phyloP scores from a whole-genome alignment of 2,329 filamentous ascomycete genomes.

The Neobulgaria alba region DNA sequence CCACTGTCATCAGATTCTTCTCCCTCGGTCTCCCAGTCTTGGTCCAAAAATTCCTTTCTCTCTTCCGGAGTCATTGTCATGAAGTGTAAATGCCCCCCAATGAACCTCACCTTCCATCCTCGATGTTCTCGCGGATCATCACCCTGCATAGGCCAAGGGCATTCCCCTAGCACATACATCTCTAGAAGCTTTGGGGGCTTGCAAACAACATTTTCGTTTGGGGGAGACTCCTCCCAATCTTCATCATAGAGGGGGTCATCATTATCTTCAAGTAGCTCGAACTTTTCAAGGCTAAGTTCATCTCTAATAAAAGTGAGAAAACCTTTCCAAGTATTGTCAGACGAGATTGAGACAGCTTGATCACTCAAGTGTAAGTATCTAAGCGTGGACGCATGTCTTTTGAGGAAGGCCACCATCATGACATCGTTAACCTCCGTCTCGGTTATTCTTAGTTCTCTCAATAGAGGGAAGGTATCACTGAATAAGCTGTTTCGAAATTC shows the following conservation, averaged over 20 bases:
- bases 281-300: neutral
- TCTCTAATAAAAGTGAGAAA: slow-evolving; percentile 1
- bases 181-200: neutral
- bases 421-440: neutral
- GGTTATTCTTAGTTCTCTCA: neutral
- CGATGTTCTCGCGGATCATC: neutral
- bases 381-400: neutral
- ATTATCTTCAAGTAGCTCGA: neutral
- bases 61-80: neutral
- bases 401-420: neutral
- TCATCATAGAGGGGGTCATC: neutral
- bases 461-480: neutral
- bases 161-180: neutral
- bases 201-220: neutral
- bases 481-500: neutral
- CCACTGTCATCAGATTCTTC: neutral
- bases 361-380: neutral
- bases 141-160: slow-evolving; percentile 1
- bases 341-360: neutral
- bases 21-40: slow-evolving; percentile 2
- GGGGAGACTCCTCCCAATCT: neutral
- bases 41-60: neutral
- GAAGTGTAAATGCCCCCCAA: neutral
- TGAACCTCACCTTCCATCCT: slow-evolving; percentile 1
- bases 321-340: neutral